A percentile compares a stretch with the other conserved stretches of the same genome.
These are phyloP conservation scores for Coelastrella sp. DNA, from an alignment of 139 green algal genomes.

Conservation along the genomic window DNA sequence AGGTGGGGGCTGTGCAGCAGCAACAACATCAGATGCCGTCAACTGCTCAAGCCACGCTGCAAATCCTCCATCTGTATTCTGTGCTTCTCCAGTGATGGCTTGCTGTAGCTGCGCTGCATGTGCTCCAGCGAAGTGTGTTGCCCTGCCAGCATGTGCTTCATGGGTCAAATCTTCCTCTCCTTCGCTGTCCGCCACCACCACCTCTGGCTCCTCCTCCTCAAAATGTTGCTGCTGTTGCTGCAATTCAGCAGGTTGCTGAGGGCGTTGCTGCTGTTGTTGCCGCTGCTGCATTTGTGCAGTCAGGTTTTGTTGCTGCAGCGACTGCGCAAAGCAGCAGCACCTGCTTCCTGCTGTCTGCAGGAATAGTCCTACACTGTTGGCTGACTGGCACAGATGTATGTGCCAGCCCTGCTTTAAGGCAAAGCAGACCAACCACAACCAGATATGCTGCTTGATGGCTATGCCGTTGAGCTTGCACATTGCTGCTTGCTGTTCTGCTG, in stretches of 20 bases:
- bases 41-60: not conserved
- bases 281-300: conserved; percentile 1
- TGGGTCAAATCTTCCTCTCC: not conserved
- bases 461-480: not conserved
- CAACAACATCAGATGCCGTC: not conserved
- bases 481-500: conserved; percentile 17
- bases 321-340: conserved; percentile 5
- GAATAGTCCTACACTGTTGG: not conserved
- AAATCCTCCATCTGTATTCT: not conserved
- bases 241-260: not conserved
- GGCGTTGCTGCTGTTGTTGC: not conserved
- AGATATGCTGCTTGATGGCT: conserved; percentile 16
- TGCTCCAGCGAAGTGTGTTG: not conserved
- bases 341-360: conserved; percentile 19
- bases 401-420: conserved; percentile 36
- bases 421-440: conserved; percentile 37
- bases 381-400: conserved; percentile 17
- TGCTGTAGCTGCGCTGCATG: not conserved
- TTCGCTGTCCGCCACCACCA: not conserved
- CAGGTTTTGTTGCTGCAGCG: not conserved
- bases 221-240: not conserved
- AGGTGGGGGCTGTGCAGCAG: not conserved
- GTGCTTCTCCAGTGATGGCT: not conserved
- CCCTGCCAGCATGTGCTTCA: not conserved
- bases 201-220: not conserved